phyloP scores from a whole-genome alignment of 23 red algal species.

The Pyropia haitanensis region DNA sequence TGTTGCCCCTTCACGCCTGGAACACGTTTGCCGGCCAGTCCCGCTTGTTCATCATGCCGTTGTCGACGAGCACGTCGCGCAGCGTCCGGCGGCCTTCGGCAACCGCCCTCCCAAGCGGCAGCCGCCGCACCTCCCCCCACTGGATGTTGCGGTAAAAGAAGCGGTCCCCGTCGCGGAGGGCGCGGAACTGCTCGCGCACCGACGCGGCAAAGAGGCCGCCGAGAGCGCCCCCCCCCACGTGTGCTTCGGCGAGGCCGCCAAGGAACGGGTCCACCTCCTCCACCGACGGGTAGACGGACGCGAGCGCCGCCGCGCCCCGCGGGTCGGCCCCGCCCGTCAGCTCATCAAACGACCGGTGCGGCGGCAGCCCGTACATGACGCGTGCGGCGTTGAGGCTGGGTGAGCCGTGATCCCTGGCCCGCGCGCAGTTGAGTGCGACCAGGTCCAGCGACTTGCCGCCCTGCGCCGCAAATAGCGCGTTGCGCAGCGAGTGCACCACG shows the following conservation, averaged over 20 bases:
- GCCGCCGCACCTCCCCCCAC: too few species aligned
- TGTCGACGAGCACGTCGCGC: too few species aligned
- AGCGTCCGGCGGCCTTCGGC: too few species aligned
- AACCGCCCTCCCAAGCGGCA: too few species aligned
- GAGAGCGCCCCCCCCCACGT: constrained; percentile 7
- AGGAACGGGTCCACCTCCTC: constrained; percentile 35
- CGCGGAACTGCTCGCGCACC: constrained; percentile 14
- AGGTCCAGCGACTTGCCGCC: constrained; percentile 23
- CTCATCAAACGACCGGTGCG: constrained; percentile 7
- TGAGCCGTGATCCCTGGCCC: constrained; percentile 33
- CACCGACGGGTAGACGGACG: constrained; percentile 14
- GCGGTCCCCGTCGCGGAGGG: constrained; percentile 40
- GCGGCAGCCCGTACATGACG: constrained; percentile 6
- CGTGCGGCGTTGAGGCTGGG: constrained; percentile 36
- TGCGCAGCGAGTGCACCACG: constrained; percentile 21
- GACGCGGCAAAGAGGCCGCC: constrained; percentile 12
- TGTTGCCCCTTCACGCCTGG: too few species aligned
- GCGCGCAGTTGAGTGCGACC: constrained; percentile 46
- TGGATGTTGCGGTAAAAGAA: constrained; percentile 28
- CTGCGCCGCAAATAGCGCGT: constrained; percentile 25
- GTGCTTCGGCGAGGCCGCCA: constrained; percentile 28
- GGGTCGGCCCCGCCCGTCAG: constrained; percentile 3
- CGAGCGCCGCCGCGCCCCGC: background rate
- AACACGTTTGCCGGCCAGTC: too few species aligned
- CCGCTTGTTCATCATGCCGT: too few species aligned